Percentiles rank a stretch among this genome's conserved stretches.
These are phyloP conservation scores for Entoloma clypeatum DNA, from an alignment of 1,284 basidiomycete species.

Conservation along the genomic window DNA sequence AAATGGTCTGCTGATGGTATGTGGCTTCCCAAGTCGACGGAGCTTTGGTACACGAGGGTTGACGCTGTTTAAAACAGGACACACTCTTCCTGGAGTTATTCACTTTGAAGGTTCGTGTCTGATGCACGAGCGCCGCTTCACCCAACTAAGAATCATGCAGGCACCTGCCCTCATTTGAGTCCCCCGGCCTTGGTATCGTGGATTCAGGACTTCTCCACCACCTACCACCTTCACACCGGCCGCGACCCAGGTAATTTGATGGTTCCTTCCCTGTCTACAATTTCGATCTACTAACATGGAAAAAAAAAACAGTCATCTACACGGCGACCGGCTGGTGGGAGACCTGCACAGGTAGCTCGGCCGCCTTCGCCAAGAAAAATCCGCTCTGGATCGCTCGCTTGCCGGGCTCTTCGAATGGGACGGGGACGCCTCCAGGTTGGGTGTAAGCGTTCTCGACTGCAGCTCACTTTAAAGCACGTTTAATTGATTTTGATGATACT, in stretches of 20 bases:
- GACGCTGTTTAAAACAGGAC: conserved; percentile 24
- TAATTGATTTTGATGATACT: not conserved
- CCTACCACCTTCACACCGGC: conserved; percentile 49
- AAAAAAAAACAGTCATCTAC: conserved; percentile 46
- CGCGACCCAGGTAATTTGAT: conserved; percentile 27
- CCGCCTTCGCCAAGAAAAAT: conserved; percentile 44
- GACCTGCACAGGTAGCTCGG: conserved; percentile 57
- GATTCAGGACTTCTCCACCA: conserved; percentile 59
- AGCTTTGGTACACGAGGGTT: not conserved
- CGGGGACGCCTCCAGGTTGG: conserved; percentile 58
- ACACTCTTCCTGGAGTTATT: conserved; percentile 62
- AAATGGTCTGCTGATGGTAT: conserved; percentile 52
- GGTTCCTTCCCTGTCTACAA: not conserved
- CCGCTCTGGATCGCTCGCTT: conserved; percentile 62
- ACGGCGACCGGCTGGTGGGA: conserved; percentile 67
- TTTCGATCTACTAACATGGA: conserved; percentile 5
- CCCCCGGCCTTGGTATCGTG: conserved; percentile 55
- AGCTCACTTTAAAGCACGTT: too few species aligned
- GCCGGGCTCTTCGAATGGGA: conserved; percentile 46
- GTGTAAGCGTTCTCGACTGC: conserved; percentile 23
- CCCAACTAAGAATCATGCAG: too few species aligned
- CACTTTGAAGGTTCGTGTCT: conserved; percentile 53
- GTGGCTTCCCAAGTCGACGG: not conserved
- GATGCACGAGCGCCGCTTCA: not conserved
- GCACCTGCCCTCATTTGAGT: conserved; percentile 54